A percentile compares a stretch with the other conserved stretches of the same genome.
These are phyloP conservation scores for Globisporangium splendens DNA, from an alignment of 352 stramenopile genomes.

Conservation along the genomic window DNA sequence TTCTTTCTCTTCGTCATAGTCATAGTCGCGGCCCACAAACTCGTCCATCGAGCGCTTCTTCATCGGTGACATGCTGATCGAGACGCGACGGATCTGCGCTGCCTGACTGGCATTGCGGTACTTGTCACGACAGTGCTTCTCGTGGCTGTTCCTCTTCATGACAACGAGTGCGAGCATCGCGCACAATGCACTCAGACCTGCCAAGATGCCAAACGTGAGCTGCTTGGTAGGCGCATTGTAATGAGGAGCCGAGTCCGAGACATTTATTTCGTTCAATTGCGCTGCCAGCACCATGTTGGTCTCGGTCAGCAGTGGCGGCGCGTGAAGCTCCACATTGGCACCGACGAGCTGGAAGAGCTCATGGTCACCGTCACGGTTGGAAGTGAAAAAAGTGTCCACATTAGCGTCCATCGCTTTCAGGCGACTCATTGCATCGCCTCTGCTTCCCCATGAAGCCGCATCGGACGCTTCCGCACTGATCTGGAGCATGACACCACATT, in stretches of 20 bases:
- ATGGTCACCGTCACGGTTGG: conserved; percentile 6
- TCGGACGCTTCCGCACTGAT: conserved; percentile 12
- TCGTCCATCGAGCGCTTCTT: not conserved
- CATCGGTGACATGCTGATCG: conserved; percentile 51
- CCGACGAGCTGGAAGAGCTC: conserved; percentile 8
- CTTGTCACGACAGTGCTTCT: conserved; percentile 42
- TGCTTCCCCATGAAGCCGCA: not conserved
- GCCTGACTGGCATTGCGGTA: conserved; percentile 57
- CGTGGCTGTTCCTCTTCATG: conserved; percentile 61
- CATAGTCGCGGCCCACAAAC: conserved; percentile 4
- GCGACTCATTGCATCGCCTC: conserved; percentile 10
- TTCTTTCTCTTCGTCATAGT: conserved; percentile 32
- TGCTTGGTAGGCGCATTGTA: conserved; percentile 59
- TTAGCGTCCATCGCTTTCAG: conserved; percentile 11
- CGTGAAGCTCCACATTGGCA: conserved; percentile 10
- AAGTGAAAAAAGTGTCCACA: not conserved
- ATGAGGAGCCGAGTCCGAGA: conserved; percentile 8
- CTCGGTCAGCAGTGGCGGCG: not conserved
- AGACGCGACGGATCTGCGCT: conserved; percentile 72
- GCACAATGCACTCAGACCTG: conserved; percentile 47
- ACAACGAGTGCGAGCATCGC: conserved; percentile 58
- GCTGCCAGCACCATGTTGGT: not conserved
- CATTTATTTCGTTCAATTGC: not conserved
- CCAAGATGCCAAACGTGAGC: conserved; percentile 54
- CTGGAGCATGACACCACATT: conserved; percentile 20